These are phyloP conservation scores for Euphorbia tirucalli DNA, from an alignment of 345 rosid species.

Conservation along the genomic window DNA sequence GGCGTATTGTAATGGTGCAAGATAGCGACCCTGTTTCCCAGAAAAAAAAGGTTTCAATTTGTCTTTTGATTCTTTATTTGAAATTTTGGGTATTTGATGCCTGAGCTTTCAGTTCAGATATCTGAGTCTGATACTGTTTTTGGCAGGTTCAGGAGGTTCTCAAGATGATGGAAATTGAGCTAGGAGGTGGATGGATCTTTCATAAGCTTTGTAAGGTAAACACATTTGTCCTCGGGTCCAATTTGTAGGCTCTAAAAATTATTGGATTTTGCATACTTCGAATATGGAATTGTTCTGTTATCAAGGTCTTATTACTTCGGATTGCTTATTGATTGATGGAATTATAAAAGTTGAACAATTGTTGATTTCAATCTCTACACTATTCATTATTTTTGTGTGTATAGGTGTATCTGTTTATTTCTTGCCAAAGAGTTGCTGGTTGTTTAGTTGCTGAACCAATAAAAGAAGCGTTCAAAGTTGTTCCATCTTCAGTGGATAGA, in stretches of 20 bases:
- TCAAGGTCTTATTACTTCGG: neutral
- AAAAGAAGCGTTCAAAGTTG: constrained; percentile 64
- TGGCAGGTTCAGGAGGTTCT: constrained; percentile 72
- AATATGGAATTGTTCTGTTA: neutral
- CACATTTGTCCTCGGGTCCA: too few species aligned
- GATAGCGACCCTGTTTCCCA: constrained; percentile 54
- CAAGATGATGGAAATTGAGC: constrained; percentile 78
- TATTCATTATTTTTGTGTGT: neutral
- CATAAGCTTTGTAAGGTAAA: constrained; percentile 67
- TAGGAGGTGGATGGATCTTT: constrained; percentile 79
- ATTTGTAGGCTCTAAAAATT: neutral
- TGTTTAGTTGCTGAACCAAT: constrained; percentile 81
- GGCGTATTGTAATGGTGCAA: constrained; percentile 53
- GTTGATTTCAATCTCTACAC: neutral
- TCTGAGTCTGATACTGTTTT: neutral
- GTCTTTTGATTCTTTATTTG: neutral
- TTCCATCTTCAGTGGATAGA: constrained; percentile 33
- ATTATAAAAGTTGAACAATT: neutral
- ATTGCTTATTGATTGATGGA: neutral
- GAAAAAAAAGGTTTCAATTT: constrained; percentile 55
- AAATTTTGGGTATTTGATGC: neutral
- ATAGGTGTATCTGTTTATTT: constrained; percentile 70
- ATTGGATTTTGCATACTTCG: neutral
- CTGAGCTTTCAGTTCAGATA: too few species aligned
- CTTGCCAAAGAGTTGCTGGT: constrained; percentile 60